A percentile compares a stretch with the other conserved stretches of the same genome.
phyloP scores from a whole-genome alignment of 345 rosid genomes.

The Dipteronia dyeriana region DNA sequence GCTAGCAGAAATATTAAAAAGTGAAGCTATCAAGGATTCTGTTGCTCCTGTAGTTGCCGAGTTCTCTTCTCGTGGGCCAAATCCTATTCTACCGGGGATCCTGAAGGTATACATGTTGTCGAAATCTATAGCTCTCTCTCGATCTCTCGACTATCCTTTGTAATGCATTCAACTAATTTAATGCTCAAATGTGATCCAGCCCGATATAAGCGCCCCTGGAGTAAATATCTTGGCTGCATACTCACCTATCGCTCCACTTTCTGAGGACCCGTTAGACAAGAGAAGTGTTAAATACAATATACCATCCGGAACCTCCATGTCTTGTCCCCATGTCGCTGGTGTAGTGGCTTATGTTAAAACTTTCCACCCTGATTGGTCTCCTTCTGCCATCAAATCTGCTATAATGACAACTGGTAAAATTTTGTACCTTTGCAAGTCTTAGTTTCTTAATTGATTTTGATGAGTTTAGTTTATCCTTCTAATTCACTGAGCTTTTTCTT shows the following conservation, averaged over 20 bases:
- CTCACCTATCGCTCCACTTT: slow-evolving; percentile 10
- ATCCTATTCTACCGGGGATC: background rate
- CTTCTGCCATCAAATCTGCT: slow-evolving; percentile 43
- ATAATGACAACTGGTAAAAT: slow-evolving; percentile 42
- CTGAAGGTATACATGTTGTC: background rate
- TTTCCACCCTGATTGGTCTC: slow-evolving; percentile 48
- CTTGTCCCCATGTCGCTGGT: slow-evolving; percentile 35
- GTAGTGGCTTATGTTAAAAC: slow-evolving; percentile 41
- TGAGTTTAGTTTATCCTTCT: background rate
- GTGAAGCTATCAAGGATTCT: slow-evolving; percentile 15
- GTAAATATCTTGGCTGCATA: slow-evolving; percentile 40
- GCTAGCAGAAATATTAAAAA: slow-evolving; percentile 21
- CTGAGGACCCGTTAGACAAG: background rate
- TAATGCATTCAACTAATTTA: background rate
- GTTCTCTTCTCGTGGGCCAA: slow-evolving; percentile 28
- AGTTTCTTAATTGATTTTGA: background rate
- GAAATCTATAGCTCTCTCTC: background rate
- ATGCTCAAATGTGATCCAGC: slow-evolving; percentile 24
- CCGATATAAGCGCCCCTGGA: slow-evolving; percentile 48
- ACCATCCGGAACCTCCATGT: slow-evolving; percentile 39
- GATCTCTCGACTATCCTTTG: background rate
- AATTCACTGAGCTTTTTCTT: background rate
- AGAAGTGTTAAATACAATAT: slow-evolving; percentile 29
- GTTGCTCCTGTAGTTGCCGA: slow-evolving; percentile 11
- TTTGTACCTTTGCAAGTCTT: background rate